phyloP scores from a whole-genome alignment of 345 rosid species.

The Psidium guajava region DNA sequence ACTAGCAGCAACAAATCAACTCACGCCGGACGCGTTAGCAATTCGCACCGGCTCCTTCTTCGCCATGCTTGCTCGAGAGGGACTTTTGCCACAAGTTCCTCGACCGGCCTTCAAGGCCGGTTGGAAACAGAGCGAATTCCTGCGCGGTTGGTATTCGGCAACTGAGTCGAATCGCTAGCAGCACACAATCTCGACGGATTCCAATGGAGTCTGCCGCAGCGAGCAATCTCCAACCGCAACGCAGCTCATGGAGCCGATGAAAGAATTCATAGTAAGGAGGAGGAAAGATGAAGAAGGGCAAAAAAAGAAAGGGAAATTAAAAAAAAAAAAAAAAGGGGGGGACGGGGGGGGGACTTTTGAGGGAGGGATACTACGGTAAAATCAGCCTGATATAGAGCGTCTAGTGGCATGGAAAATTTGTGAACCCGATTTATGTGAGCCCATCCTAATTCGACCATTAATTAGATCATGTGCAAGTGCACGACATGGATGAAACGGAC shows the following conservation, averaged over 20 bases:
- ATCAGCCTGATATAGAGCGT: neutral
- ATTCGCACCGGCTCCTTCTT: conserved; percentile 46
- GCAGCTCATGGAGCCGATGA: conserved; percentile 13
- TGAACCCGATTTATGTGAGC: neutral
- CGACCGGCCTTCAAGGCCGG: conserved; percentile 23
- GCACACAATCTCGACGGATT: neutral
- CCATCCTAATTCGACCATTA: neutral
- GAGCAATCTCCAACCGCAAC: conserved; percentile 6
- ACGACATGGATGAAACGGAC: neutral
- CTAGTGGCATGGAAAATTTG: neutral
- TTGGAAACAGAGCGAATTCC: conserved; percentile 35
- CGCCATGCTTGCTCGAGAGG: conserved; percentile 11
- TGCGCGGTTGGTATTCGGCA: conserved; percentile 23
- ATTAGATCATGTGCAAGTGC: neutral
- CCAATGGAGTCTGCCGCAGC: conserved; percentile 15
- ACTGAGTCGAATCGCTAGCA: neutral
- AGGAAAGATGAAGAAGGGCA: neutral
- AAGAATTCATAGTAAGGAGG: neutral
- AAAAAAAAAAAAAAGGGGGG: neutral
- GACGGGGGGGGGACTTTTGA: too few species aligned
- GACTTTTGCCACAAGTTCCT: conserved; percentile 30
- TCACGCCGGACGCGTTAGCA: conserved; percentile 30
- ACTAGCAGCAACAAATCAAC: conserved; percentile 6
- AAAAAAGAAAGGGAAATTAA: neutral
- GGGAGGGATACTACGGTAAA: neutral